Evolutionary conservation across 345 rosid species (phyloP).

Genomic region (Moringa oleifera): DNA sequence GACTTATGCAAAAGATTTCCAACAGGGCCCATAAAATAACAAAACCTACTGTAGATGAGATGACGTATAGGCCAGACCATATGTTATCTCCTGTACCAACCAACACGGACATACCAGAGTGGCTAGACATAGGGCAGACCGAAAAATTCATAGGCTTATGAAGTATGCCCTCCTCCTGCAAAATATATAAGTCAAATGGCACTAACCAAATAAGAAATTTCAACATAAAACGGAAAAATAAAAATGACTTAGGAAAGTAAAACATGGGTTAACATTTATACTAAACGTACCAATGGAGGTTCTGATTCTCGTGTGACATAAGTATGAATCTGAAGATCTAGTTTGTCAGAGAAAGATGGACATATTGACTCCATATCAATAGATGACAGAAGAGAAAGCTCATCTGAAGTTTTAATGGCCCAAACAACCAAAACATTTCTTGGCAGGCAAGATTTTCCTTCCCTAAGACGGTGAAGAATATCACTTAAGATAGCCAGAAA

Average conservation of each 20-base stretch:
- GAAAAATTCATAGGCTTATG: constrained; percentile 23
- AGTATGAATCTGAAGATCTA: constrained; percentile 49
- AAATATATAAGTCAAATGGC: constrained; percentile 6
- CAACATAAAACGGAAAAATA: no score
- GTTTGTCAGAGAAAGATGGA: constrained; percentile 43
- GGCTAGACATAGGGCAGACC: constrained; percentile 27
- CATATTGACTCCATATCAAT: constrained; percentile 56
- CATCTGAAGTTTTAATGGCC: constrained; percentile 77
- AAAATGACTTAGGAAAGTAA: not conserved
- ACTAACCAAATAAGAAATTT: not conserved
- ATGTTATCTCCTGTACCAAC: constrained; percentile 71
- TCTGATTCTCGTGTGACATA: constrained; percentile 71
- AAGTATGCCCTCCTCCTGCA: constrained; percentile 73
- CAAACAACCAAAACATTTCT: constrained; percentile 59
- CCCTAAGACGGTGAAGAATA: constrained; percentile 56
- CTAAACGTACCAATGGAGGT: constrained; percentile 56
- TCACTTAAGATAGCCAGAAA: constrained; percentile 81
- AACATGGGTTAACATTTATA: not conserved
- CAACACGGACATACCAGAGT: constrained; percentile 56
- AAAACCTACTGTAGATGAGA: constrained; percentile 55
- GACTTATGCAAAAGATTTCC: constrained; percentile 54
- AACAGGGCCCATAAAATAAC: constrained; percentile 33
- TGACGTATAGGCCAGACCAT: constrained; percentile 72
- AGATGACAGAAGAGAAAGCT: constrained; percentile 65
- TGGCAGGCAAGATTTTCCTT: constrained; percentile 68